Conservation (phyloP, 2,329 filamentous ascomycete species). For the Drechslerella coelobrocha region DNA sequence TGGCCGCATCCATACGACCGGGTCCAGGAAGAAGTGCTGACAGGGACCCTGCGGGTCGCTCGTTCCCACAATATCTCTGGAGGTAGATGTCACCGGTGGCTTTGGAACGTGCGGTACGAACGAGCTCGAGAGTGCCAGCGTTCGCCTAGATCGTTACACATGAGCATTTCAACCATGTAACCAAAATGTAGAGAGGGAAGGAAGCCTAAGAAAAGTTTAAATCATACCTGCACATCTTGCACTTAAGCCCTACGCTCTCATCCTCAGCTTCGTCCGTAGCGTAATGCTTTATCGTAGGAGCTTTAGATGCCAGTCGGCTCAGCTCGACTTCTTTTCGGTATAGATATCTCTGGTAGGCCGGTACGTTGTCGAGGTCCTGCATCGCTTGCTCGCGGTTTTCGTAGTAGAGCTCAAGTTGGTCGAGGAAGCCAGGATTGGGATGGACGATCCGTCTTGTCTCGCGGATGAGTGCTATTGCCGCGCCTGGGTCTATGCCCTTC, state of each 20-base stretch:
- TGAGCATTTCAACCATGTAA: constrained; percentile 19
- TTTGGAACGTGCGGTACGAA: constrained; percentile 61
- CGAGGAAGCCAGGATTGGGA: constrained; percentile 90
- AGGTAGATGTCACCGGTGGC: constrained; percentile 26
- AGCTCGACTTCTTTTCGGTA: constrained; percentile 71
- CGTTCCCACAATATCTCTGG: constrained; percentile 13
- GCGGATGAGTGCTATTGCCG: constrained; percentile 74
- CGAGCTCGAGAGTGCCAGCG: constrained; percentile 56
- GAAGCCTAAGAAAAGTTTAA: not conserved
- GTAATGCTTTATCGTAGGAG: constrained; percentile 84
- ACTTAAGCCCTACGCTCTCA: constrained; percentile 69
- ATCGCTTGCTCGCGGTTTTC: constrained; percentile 78
- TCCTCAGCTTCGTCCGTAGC: constrained; percentile 69
- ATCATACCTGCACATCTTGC: constrained; percentile 83
- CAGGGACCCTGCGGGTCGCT: constrained; percentile 62
- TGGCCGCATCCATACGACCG: constrained; percentile 91
- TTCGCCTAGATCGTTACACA: constrained; percentile 56
- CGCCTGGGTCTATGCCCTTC: constrained; percentile 61
- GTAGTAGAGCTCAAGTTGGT: constrained; percentile 85
- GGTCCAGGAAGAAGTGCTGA: constrained; percentile 88
- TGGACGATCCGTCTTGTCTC: constrained; percentile 78
- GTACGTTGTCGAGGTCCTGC: constrained; percentile 69
- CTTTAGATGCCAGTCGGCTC: constrained; percentile 75
- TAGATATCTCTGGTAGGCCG: constrained; percentile 80
- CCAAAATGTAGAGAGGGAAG: constrained; percentile 7